These are phyloP conservation scores for Ormosia emarginata DNA, from an alignment of 306 rosid species.

Conservation along the genomic window DNA sequence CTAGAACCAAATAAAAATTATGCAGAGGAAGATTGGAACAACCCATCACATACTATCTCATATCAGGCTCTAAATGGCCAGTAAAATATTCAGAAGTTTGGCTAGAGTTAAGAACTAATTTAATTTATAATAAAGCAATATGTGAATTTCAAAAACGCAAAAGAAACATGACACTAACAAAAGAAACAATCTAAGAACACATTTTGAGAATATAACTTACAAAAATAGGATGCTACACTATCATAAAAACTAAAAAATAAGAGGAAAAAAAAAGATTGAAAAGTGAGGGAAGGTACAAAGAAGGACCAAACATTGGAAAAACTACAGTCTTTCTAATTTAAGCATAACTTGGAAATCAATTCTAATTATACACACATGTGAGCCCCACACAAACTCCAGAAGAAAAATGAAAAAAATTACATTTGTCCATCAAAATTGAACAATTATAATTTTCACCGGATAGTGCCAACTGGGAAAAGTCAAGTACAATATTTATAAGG, in stretches of 20 bases:
- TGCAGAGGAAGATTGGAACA: background rate
- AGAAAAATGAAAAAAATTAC: background rate
- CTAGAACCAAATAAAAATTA: conserved; percentile 3
- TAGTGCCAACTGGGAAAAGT: background rate
- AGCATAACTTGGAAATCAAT: background rate
- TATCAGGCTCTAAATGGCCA: background rate
- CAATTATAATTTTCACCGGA: background rate
- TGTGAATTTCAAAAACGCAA: conserved; percentile 8
- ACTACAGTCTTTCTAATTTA: background rate
- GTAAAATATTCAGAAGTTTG: background rate
- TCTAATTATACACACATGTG: background rate
- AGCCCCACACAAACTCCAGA: background rate
- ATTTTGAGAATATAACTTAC: background rate
- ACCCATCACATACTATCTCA: conserved; percentile 10
- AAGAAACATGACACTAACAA: background rate
- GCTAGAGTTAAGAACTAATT: background rate
- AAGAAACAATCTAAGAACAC: background rate
- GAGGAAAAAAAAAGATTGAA: background rate
- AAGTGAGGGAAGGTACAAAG: background rate
- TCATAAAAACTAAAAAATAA: background rate
- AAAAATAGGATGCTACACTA: background rate
- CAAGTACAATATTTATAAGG: background rate
- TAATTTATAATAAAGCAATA: background rate
- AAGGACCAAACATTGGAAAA: background rate
- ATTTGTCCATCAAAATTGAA: background rate